Conservation (phyloP, 768 basidiomycete genomes). For the Tylopilus vinaceipallidus region DNA sequence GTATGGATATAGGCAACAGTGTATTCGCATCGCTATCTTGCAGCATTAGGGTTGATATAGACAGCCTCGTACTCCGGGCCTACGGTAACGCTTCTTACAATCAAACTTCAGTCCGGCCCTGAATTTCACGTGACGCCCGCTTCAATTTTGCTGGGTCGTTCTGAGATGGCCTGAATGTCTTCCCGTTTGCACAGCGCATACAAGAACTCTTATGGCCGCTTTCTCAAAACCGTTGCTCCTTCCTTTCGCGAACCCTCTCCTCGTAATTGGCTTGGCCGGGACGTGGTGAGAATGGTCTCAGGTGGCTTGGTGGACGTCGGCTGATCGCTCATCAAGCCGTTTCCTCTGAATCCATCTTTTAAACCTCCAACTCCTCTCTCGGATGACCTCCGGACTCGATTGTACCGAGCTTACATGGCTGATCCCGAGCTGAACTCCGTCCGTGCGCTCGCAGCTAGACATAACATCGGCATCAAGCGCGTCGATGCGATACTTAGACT, state of each 20-base stretch:
- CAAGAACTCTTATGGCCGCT: constrained; percentile 18
- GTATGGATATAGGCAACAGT: background rate
- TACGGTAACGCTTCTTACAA: too few species aligned
- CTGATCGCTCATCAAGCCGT: constrained; percentile 52
- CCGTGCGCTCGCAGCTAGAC: constrained; percentile 57
- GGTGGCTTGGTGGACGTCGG: background rate
- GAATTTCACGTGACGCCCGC: constrained; percentile 29
- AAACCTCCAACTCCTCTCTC: constrained; percentile 77
- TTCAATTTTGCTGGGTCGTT: constrained; percentile 15
- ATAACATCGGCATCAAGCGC: constrained; percentile 72
- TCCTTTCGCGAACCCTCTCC: constrained; percentile 36
- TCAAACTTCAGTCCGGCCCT: constrained; percentile 16
- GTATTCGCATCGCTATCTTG: background rate
- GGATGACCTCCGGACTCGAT: constrained; percentile 49
- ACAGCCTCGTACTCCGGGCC: too few species aligned
- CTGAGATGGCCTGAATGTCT: constrained; percentile 21
- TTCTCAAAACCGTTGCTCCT: constrained; percentile 18
- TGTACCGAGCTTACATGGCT: constrained; percentile 62
- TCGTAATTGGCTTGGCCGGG: constrained; percentile 60
- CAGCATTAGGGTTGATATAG: too few species aligned
- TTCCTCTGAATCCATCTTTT: constrained; percentile 83
- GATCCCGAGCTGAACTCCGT: constrained; percentile 56
- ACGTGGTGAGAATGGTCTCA: constrained; percentile 45
- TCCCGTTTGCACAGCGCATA: constrained; percentile 16
- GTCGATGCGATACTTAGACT: constrained; percentile 81